Percentiles rank a stretch among this genome's conserved stretches.
phyloP scores from a whole-genome alignment of 768 basidiomycete species.

The Pulveroboletus ravenelii region DNA sequence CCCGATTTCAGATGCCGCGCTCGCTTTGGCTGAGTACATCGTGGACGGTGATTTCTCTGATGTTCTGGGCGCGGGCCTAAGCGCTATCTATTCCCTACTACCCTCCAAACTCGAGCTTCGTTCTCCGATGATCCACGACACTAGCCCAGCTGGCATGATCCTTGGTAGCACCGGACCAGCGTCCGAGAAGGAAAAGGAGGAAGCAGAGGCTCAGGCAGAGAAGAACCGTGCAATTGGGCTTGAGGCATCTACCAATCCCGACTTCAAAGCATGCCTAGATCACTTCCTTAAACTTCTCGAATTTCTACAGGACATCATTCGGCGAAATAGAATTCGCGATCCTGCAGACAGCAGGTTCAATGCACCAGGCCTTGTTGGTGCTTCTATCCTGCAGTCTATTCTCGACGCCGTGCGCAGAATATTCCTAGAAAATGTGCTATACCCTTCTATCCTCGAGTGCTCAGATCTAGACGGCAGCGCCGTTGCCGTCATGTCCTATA shows the following conservation, averaged over 20 bases:
- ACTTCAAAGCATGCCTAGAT: constrained; percentile 77
- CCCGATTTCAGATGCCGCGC: constrained; percentile 77
- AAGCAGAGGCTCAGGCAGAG: constrained; percentile 47
- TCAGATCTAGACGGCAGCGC: constrained; percentile 93
- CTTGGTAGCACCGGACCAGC: constrained; percentile 61
- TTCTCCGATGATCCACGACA: constrained; percentile 38
- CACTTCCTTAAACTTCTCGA: constrained; percentile 88
- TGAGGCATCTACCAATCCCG: constrained; percentile 70
- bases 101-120: constrained; percentile 81
- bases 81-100: constrained; percentile 88
- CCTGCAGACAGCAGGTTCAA: constrained; percentile 38
- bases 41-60: constrained; percentile 98
- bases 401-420: constrained; percentile 77
- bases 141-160: constrained; percentile 54
- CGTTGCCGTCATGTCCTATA: constrained; percentile 92
- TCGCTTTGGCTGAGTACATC: constrained; percentile 89
- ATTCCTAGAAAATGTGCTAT: constrained; percentile 90
- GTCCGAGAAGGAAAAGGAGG: constrained; percentile 54
- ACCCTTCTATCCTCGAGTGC: constrained; percentile 90
- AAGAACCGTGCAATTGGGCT: constrained; percentile 56
- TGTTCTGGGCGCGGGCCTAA: constrained; percentile 87
- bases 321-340: constrained; percentile 51
- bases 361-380: constrained; percentile 64
- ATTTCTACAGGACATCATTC: constrained; percentile 85
- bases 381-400: constrained; percentile 79